Percentiles rank a stretch among this genome's conserved stretches.
phyloP scores from a whole-genome alignment of 2,329 filamentous ascomycete species.

The Alternaria novae-zelandiae region DNA sequence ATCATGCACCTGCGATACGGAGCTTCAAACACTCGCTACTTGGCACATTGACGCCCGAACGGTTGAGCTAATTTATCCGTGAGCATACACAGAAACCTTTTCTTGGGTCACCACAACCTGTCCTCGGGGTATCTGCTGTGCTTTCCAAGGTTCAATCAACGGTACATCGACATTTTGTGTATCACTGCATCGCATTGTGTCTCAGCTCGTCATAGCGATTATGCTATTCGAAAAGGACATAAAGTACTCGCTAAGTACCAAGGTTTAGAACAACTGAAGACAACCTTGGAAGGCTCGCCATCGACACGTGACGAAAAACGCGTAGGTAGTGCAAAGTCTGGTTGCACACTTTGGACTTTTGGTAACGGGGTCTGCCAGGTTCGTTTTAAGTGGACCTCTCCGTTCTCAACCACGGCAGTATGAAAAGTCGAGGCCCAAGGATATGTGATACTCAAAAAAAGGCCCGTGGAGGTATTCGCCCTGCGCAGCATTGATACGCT shows the following conservation, averaged over 20 bases:
- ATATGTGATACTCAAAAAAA: background rate
- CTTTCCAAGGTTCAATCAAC: background rate
- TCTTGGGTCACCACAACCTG: background rate
- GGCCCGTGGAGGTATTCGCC: background rate
- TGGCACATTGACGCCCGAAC: background rate
- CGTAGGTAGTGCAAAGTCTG: background rate
- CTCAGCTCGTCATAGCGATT: background rate
- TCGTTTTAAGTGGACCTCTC: background rate
- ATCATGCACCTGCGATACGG: conserved; percentile 1
- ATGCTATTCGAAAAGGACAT: background rate
- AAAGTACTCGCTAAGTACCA: background rate
- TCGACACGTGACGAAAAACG: background rate
- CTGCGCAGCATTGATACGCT: background rate
- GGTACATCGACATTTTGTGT: background rate
- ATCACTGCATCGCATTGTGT: background rate
- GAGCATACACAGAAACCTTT: background rate
- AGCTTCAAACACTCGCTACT: conserved; percentile 9
- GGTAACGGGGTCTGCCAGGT: background rate
- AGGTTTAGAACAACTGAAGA: background rate
- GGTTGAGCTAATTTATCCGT: background rate
- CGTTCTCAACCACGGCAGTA: background rate
- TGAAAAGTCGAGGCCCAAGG: background rate
- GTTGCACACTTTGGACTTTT: background rate
- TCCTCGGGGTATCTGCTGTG: background rate
- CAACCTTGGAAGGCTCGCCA: background rate